Evolutionary conservation across 495 filamentous ascomycete species (phyloP).

Genomic region (Neurospora tetrasperma): DNA sequence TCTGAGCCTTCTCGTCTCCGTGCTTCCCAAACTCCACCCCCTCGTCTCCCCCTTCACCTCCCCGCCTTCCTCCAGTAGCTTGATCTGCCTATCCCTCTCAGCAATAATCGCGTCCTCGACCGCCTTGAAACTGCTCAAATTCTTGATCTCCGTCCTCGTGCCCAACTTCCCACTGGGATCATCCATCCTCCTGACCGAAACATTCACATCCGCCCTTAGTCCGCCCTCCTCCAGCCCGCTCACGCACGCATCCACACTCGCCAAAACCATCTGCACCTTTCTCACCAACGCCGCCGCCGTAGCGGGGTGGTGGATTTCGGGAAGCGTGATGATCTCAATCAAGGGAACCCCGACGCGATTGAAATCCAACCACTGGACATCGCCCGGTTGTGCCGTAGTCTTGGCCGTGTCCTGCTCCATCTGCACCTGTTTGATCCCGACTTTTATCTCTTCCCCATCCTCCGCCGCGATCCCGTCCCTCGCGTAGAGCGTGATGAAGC

Average conservation of each 20-base stretch:
- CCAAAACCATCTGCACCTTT: slow-evolving; percentile 80
- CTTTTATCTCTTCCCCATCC: slow-evolving; percentile 56
- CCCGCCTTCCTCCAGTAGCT: slow-evolving; percentile 67
- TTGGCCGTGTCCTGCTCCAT: slow-evolving; percentile 98
- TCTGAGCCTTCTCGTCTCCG: slow-evolving; percentile 66
- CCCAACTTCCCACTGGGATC: neutral
- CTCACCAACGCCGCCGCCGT: slow-evolving; percentile 80
- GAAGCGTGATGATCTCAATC: slow-evolving; percentile 89
- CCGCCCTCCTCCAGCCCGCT: slow-evolving; percentile 91
- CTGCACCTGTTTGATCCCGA: slow-evolving; percentile 82
- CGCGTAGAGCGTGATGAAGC: slow-evolving; percentile 54
- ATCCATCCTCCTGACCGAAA: slow-evolving; percentile 55
- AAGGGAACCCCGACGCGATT: slow-evolving; percentile 86
- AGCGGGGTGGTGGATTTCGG: slow-evolving; percentile 70
- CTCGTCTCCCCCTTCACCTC: slow-evolving; percentile 78
- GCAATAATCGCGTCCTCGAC: slow-evolving; percentile 89
- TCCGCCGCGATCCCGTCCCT: slow-evolving; percentile 73
- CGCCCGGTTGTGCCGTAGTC: slow-evolving; percentile 65
- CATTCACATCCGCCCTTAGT: slow-evolving; percentile 88
- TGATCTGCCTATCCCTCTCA: slow-evolving; percentile 82
- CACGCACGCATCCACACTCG: slow-evolving; percentile 68
- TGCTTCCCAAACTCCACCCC: slow-evolving; percentile 77
- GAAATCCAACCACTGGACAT: slow-evolving; percentile 77
- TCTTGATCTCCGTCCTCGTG: slow-evolving; percentile 88
- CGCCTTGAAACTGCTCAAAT: slow-evolving; percentile 86